These are phyloP conservation scores for Juncus effusus DNA, from an alignment of 176 grass and related monocot genomes.

Conservation along the genomic window DNA sequence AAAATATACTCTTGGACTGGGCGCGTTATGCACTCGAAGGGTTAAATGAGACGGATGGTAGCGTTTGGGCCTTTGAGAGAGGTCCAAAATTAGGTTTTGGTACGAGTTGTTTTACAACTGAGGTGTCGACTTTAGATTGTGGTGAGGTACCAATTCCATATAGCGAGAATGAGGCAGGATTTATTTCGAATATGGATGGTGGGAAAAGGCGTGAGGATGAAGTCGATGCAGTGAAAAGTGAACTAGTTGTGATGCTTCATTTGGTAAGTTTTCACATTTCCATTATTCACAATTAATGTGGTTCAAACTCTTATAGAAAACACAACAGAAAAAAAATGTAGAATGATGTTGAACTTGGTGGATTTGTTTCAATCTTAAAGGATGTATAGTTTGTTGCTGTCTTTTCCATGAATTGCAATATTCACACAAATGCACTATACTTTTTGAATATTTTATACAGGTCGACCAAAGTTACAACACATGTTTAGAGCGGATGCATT, in stretches of 20 bases:
- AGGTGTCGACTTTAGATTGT: conserved; percentile 18
- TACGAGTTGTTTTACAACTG: conserved; percentile 35
- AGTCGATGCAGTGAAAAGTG: conserved; percentile 32
- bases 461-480: conserved; percentile 68
- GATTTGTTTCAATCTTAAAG: conserved; percentile 18
- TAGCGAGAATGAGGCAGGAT: conserved; percentile 23
- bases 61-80: conserved; percentile 5
- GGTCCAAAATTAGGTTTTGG: conserved; percentile 31
- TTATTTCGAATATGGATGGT: background rate
- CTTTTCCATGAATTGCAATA: conserved; percentile 37
- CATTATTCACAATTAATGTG: too few species aligned
- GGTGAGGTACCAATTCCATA: conserved; percentile 22
- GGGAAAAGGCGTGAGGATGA: conserved; percentile 22
- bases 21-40: conserved; percentile 40
- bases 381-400: conserved; percentile 47
- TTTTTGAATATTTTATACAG: conserved; percentile 33
- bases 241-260: conserved; percentile 55
- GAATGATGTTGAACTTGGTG: too few species aligned
- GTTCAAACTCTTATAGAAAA: too few species aligned
- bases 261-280: conserved; percentile 40
- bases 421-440: background rate
- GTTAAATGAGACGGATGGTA: conserved; percentile 18
- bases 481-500: conserved; percentile 65
- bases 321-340: too few species aligned
- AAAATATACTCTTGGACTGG: conserved; percentile 63